phyloP scores from a whole-genome alignment of 2,329 filamentous ascomycete species.

The Epichloe glyceriae region DNA sequence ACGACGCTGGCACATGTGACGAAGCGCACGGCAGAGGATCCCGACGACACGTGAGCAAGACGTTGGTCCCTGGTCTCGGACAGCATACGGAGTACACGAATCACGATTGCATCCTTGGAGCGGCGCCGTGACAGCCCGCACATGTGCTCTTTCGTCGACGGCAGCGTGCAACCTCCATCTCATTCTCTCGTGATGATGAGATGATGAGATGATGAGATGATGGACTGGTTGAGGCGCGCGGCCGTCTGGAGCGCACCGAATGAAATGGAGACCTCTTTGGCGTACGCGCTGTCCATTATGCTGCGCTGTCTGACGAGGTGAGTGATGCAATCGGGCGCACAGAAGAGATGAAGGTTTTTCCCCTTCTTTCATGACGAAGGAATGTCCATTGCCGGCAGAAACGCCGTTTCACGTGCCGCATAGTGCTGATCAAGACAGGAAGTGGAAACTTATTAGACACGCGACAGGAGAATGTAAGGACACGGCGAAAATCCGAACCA shows the following conservation, averaged over 20 bases:
- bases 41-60: constrained; percentile 19
- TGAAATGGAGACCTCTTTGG: constrained; percentile 29
- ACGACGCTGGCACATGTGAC: constrained; percentile 34
- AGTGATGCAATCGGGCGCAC: too few relatives aligned
- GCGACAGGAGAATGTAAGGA: too few relatives aligned
- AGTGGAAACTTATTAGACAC: too few relatives aligned
- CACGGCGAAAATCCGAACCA: too few relatives aligned
- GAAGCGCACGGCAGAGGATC: constrained; percentile 20
- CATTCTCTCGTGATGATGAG: constrained; percentile 11
- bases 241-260: constrained; percentile 31
- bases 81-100: background rate
- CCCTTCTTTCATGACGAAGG: too few relatives aligned
- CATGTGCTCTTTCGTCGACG: constrained; percentile 29
- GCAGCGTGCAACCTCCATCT: constrained; percentile 15
- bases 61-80: constrained; percentile 13
- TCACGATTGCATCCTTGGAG: constrained; percentile 34
- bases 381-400: too few relatives aligned
- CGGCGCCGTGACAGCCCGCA: constrained; percentile 30
- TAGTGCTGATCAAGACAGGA: too few relatives aligned
- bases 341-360: too few relatives aligned
- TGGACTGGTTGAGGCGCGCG: constrained; percentile 34
- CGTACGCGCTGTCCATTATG: constrained; percentile 30
- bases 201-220: constrained; percentile 30
- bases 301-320: background rate
- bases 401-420: too few relatives aligned